Percentiles rank a stretch among this genome's conserved stretches.
Conservation (phyloP, 75 land plant genomes). For the Picea glauca region DNA sequence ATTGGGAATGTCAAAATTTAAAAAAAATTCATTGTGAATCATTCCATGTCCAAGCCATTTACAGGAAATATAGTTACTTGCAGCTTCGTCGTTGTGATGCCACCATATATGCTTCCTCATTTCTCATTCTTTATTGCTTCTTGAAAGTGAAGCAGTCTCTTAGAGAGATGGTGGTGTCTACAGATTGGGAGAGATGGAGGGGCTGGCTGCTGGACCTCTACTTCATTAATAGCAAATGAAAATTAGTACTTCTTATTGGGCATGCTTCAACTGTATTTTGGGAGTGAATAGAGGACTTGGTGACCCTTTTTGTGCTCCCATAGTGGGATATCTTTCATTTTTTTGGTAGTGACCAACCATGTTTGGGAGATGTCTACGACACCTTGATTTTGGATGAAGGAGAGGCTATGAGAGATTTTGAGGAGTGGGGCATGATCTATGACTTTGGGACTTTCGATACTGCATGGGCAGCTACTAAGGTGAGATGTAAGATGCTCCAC, state of each 20-base stretch:
- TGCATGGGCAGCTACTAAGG: background rate
- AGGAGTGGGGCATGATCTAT: background rate
- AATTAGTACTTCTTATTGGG: background rate
- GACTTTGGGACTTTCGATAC: background rate
- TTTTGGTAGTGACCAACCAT: background rate
- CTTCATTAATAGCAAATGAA: background rate
- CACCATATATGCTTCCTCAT: background rate
- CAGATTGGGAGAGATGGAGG: background rate
- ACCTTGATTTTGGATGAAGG: background rate
- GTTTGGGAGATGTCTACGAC: background rate
- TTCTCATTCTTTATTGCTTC: background rate
- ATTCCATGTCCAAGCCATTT: slow-evolving; percentile 2
- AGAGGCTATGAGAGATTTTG: background rate
- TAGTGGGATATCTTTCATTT: background rate
- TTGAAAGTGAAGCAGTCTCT: background rate
- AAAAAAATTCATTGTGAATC: background rate
- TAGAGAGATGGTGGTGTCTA: background rate
- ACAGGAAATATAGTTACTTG: background rate
- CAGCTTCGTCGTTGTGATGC: background rate
- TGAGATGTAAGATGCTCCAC: background rate
- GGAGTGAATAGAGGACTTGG: background rate
- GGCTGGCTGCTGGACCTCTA: background rate
- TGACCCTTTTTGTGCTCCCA: background rate
- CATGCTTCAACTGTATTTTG: background rate
- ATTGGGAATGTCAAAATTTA: background rate